Evolutionary conservation across 805 yeast genomes (phyloP).

Genomic region (Candida ulmi): DNA sequence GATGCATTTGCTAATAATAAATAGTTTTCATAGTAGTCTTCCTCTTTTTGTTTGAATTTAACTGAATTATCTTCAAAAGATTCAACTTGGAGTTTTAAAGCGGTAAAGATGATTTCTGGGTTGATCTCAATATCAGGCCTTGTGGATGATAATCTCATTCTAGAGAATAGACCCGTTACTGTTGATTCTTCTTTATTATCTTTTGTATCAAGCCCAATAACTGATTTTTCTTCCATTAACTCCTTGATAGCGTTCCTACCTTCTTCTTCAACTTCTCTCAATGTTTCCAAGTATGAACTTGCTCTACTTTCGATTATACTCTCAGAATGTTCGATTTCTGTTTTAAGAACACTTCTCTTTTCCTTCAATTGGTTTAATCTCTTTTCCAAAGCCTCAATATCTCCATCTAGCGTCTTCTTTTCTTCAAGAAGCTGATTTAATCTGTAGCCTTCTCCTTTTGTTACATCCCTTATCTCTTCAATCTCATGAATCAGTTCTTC

Average conservation of each 20-base stretch:
- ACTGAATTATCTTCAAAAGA: conserved; percentile 12
- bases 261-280: conserved; percentile 31
- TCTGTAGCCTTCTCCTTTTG: conserved; percentile 35
- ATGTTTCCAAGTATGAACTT: conserved; percentile 35
- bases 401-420: conserved; percentile 27
- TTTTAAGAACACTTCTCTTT: conserved; percentile 26
- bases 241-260: conserved; percentile 30
- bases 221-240: conserved; percentile 1
- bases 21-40: conserved; percentile 11
- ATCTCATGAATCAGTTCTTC: conserved; percentile 27
- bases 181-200: not conserved
- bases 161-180: not conserved
- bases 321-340: conserved; percentile 38
- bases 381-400: conserved; percentile 31
- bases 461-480: conserved; percentile 31
- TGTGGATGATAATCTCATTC: not conserved
- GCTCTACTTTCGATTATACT: conserved; percentile 44
- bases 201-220: not conserved
- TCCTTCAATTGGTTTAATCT: conserved; percentile 27
- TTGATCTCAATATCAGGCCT: not conserved
- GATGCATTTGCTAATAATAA: conserved; percentile 18
- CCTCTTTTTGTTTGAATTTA: conserved; percentile 7
- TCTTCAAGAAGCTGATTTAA: conserved; percentile 29
- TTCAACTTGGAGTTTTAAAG: conserved; percentile 16
- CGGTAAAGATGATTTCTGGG: conserved; percentile 12